phyloP scores from a whole-genome alignment of 805 yeast species.

The Candida nonsorbophila region DNA sequence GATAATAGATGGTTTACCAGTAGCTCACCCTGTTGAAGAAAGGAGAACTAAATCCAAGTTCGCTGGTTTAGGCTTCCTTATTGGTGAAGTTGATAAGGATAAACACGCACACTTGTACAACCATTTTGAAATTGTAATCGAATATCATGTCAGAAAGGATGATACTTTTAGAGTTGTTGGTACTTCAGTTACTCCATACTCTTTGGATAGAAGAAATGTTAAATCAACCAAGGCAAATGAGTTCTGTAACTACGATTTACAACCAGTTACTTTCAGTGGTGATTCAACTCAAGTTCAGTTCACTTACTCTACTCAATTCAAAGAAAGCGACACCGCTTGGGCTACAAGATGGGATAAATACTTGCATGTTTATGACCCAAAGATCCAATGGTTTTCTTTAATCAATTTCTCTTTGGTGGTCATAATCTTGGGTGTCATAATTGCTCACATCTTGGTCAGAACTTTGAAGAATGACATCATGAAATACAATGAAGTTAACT shows the following conservation, averaged over 20 bases:
- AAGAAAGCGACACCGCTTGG: constrained; percentile 74
- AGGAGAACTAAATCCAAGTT: constrained; percentile 53
- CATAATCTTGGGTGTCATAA: constrained; percentile 65
- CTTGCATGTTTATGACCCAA: constrained; percentile 84
- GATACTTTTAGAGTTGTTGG: constrained; percentile 86
- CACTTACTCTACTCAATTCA: constrained; percentile 80
- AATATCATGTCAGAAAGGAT: constrained; percentile 72
- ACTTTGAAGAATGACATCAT: constrained; percentile 82
- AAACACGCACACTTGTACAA: constrained; percentile 62
- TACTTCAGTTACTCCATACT: constrained; percentile 67
- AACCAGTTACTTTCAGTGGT: constrained; percentile 45
- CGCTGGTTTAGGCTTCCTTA: constrained; percentile 76
- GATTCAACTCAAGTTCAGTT: constrained; percentile 60
- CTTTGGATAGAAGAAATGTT: constrained; percentile 35
- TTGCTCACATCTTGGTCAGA: constrained; percentile 71
- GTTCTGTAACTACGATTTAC: constrained; percentile 24
- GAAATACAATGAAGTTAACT: constrained; percentile 82
- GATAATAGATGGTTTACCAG: constrained; percentile 94
- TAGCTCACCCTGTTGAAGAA: constrained; percentile 61
- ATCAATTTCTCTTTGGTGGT: constrained; percentile 83
- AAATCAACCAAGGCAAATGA: constrained; percentile 16
- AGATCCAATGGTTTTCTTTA: constrained; percentile 93
- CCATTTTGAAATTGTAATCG: constrained; percentile 74
- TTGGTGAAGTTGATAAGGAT: constrained; percentile 63
- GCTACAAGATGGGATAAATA: constrained; percentile 99